Conservation (phyloP, 2,329 filamentous ascomycete species). For the Claviceps fusiformis region DNA sequence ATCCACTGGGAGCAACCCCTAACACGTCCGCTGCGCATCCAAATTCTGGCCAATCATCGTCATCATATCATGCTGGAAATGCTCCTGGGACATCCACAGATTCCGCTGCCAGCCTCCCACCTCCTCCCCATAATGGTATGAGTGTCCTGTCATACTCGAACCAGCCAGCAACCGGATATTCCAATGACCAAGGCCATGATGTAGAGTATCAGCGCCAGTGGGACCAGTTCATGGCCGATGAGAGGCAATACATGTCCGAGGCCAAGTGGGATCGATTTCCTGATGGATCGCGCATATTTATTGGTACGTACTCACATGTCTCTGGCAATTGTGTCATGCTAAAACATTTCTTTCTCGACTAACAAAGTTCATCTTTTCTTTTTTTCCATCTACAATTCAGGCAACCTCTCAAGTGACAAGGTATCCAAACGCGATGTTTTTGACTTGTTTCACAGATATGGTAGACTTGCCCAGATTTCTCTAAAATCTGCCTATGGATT, state of each 20-base stretch:
- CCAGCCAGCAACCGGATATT: conserved; percentile 13
- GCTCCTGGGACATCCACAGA: conserved; percentile 21
- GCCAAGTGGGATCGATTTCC: conserved; percentile 75
- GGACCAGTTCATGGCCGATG: conserved; percentile 59
- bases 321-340: conserved; percentile 1
- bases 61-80: conserved; percentile 19
- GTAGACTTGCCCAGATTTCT: conserved; percentile 82
- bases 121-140: conserved; percentile 16
- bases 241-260: conserved; percentile 62
- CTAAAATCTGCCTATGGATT: conserved; percentile 97
- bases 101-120: conserved; percentile 17
- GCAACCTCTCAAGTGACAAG: conserved; percentile 83
- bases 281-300: conserved; percentile 63
- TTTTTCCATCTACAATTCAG: conserved; percentile 27
- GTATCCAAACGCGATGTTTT: conserved; percentile 92
- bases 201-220: conserved; percentile 50
- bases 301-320: conserved; percentile 41
- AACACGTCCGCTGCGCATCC: conserved; percentile 19
- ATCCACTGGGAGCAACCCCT: conserved; percentile 18
- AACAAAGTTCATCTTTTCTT: conserved; percentile 3
- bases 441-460: conserved; percentile 74
- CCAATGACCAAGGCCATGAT: conserved; percentile 21
- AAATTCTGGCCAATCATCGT: conserved; percentile 19
- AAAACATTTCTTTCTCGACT: conserved; percentile 5
- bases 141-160: conserved; percentile 15